Base-by-base conservation (phyloP, 768 basidiomycete genomes). In the Podaxis sp. region DNA sequence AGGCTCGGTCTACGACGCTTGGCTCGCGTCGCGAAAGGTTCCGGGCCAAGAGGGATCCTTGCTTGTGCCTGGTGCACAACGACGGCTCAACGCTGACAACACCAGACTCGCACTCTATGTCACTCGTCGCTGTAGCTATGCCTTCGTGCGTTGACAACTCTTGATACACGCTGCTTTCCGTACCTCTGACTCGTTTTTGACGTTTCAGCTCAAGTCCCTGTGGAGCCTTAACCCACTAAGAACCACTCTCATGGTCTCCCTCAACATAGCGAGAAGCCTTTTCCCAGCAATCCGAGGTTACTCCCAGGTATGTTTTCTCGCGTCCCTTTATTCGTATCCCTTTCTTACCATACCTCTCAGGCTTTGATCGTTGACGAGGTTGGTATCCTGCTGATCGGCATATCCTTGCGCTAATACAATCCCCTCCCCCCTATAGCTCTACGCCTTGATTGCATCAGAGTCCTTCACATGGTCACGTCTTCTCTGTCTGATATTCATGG, bases 311-410 rank as follows among this genome's bases (percentile, higher is more conserved):
- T 59, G 75, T 72, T 65, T 59, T 43, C 61, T 63, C 57, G 52
- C 56, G 54, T 38, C 59, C 36, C 54, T 57, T 40, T 65, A 57
- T 55, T 46, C 57, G 56, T 62, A 57, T 55, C 37, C 61, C 57
- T 67, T 65, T 71, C 67, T 61, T 66, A 70, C 56, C 59, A 55
- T 67, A 56, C 55, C 59, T 19, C 72, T 61, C 67, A 85, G 80
- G 91, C 91, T 58, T 75, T 91, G 73, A 90, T 93, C 67, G 86
- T 93, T 66, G 88, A 94, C 75, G 90, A 94, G 83, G 91, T 89
- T 57, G 37, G 86, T 73, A 57, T 27, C 60, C 56, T 24, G 37
- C 24, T 55, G 61, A 43, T 55, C 57, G 64, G 64, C 55, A 66
- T 56, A 64, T 66, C 27, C 37, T 64, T 36, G 53, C 41, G 58